Base-by-base conservation (phyloP, 768 basidiomycete species). In the Suillus variegatus region DNA sequence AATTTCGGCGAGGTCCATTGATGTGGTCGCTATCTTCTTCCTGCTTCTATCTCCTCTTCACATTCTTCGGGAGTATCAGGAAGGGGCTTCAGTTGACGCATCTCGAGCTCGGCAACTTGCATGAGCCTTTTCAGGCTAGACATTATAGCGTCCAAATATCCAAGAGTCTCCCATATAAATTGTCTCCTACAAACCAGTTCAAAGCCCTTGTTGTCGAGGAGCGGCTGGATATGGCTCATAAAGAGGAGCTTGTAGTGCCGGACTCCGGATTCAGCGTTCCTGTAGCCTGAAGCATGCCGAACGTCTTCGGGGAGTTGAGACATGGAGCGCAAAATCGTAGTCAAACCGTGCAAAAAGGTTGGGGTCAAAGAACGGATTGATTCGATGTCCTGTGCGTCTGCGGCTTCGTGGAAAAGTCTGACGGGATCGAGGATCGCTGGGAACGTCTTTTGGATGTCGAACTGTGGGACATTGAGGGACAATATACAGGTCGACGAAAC, bases 401-500 rank as follows among this genome's bases (percentile, higher is more conserved):
- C 64, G 10, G 76, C 58, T 25, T 56, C 58, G 60, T 65, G 72
- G 56, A 82, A 74, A 60, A 75, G 68, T 0, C 67, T 68, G 25
- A 74, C 66, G 4, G 78, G 71, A 16, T 66, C 64, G 60, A 79
- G 56, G 61, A 82, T 77, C 1, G 79, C 77, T 1, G 80, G 78
- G 64, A 79, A 81, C 7, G 76, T 73, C 46, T 65, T 72, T 32
- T 78, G 75, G 25, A 81, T 71, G 46, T 75, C 64, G 62, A 77
- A 79, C 9, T 56, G 69, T 22, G 72, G 65, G 56, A 61, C 14
- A 6, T 36, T 41, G 58, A 25, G 7, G 38, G 52, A 61, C 8
- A 65, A 28, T 16, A 65, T 43, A 9, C 52, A 49, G 6, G 77
- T 74, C 0, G 70, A 71, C 20, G 77, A 64, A 13, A 73, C 69